Evolutionary conservation across 2,329 filamentous ascomycete genomes (phyloP).

Genomic region (Alternaria sp.): DNA sequence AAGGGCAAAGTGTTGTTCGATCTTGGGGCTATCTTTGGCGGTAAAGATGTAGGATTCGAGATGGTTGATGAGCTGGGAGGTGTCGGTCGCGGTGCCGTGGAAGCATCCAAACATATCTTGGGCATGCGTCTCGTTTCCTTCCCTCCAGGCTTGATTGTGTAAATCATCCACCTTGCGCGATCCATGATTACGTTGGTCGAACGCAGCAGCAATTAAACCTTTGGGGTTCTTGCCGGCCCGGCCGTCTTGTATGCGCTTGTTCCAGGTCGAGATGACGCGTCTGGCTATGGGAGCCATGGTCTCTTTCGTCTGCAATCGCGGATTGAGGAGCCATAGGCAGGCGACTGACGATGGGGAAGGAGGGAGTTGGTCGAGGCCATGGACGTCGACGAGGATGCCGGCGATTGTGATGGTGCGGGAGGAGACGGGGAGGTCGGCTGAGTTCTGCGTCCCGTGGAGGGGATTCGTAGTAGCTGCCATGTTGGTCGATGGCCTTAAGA

Average conservation of each 20-base stretch:
- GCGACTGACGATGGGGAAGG: conserved; percentile 63
- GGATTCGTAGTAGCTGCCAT: conserved; percentile 48
- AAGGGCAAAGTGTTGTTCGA: conserved; percentile 72
- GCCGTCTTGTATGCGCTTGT: conserved; percentile 51
- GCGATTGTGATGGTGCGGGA: conserved; percentile 72
- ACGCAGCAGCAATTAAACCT: conserved; percentile 79
- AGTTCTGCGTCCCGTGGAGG: conserved; percentile 35
- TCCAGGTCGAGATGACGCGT: conserved; percentile 73
- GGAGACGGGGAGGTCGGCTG: conserved; percentile 60
- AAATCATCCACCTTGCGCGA: conserved; percentile 68
- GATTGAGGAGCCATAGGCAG: conserved; percentile 91
- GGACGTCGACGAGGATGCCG: conserved; percentile 79
- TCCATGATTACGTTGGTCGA: conserved; percentile 95
- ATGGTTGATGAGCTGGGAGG: conserved; percentile 75
- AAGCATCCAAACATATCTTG: conserved; percentile 89
- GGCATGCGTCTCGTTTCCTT: conserved; percentile 81
- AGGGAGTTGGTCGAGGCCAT: conserved; percentile 78
- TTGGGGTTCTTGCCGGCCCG: conserved; percentile 40
- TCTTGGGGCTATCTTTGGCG: conserved; percentile 48
- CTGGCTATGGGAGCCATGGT: conserved; percentile 78
- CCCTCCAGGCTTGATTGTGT: conserved; percentile 79
- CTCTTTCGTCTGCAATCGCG: conserved; percentile 71
- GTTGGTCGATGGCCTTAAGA: neutral
- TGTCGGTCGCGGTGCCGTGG: conserved; percentile 75
- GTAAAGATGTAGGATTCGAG: conserved; percentile 77